Percentiles rank a stretch among this genome's conserved stretches.
Evolutionary conservation across 2,329 filamentous ascomycete genomes (phyloP).

Genomic region (Ophiostoma perfectum): DNA sequence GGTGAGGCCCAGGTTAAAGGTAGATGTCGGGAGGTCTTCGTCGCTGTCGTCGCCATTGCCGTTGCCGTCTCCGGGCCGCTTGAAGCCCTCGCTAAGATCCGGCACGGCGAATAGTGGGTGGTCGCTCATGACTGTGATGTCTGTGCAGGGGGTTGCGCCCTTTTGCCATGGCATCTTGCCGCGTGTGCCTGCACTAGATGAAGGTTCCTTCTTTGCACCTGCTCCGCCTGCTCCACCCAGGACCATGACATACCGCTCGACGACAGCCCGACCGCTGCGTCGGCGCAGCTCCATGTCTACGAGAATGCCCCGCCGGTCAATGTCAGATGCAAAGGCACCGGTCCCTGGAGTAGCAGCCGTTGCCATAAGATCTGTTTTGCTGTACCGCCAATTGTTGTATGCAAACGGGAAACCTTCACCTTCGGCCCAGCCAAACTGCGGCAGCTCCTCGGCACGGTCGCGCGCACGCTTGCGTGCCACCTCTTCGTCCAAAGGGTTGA

Average conservation of each 20-base stretch:
- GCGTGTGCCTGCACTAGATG: background rate
- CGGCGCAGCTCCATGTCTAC: slow-evolving; percentile 81
- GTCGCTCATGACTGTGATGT: slow-evolving; percentile 63
- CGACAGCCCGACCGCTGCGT: slow-evolving; percentile 71
- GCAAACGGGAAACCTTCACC: slow-evolving; percentile 75
- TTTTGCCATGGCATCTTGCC: slow-evolving; percentile 18
- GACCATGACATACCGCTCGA: slow-evolving; percentile 57
- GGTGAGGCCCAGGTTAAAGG: slow-evolving; percentile 81
- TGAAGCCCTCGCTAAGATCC: slow-evolving; percentile 29
- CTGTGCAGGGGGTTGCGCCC: slow-evolving; percentile 27
- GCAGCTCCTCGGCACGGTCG: slow-evolving; percentile 68
- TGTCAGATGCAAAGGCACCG: background rate
- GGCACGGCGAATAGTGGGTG: slow-evolving; percentile 62
- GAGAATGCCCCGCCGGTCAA: slow-evolving; percentile 52
- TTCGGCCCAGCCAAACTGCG: slow-evolving; percentile 72
- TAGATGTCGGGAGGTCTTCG: slow-evolving; percentile 56
- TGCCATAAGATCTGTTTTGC: slow-evolving; percentile 14
- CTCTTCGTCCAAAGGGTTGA: slow-evolving; percentile 68
- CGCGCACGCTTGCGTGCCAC: slow-evolving; percentile 68
- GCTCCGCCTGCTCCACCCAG: slow-evolving; percentile 27
- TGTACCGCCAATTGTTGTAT: slow-evolving; percentile 40
- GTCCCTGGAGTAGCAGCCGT: slow-evolving; percentile 29
- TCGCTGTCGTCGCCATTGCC: slow-evolving; percentile 34
- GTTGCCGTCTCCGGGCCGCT: slow-evolving; percentile 32
- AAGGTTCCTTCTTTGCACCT: background rate